Evolutionary conservation across 148 eudicot species (phyloP).

Genomic region (Heliosperma pusillum): DNA sequence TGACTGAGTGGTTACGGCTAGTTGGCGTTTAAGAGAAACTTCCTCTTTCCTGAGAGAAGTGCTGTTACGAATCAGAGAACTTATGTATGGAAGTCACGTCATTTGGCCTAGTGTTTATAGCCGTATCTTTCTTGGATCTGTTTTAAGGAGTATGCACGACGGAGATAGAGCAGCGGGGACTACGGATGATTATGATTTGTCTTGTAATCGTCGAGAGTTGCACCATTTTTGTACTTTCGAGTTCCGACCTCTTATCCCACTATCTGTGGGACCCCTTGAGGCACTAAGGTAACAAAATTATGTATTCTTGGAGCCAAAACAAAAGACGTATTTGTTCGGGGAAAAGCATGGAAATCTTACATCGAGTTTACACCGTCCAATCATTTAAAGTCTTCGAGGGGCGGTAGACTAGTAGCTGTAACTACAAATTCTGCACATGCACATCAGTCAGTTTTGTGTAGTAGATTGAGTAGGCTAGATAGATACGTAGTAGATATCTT

Average conservation of each 20-base stretch:
- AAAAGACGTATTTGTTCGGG: no score
- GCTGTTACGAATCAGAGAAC: not conserved
- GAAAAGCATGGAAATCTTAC: not conserved
- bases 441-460: conserved; percentile 7
- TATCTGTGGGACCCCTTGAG: no score
- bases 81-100: not conserved
- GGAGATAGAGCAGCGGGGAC: not conserved
- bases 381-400: not conserved
- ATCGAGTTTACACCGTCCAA: not conserved
- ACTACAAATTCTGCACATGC: not conserved
- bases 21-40: not conserved
- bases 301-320: no score
- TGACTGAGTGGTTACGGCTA: not conserved
- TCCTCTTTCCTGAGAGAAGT: not conserved
- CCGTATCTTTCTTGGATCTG: not conserved
- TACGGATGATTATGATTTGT: not conserved
- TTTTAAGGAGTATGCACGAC: not conserved
- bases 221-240: not conserved
- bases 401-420: not conserved
- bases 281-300: no score
- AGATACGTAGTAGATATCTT: no score
- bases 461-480: not conserved
- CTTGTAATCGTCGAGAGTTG: not conserved
- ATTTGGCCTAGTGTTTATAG: not conserved
- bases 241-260: no score